Conservation (phyloP, 2,329 filamentous ascomycete species). For the Fusarium brachygibbosum region DNA sequence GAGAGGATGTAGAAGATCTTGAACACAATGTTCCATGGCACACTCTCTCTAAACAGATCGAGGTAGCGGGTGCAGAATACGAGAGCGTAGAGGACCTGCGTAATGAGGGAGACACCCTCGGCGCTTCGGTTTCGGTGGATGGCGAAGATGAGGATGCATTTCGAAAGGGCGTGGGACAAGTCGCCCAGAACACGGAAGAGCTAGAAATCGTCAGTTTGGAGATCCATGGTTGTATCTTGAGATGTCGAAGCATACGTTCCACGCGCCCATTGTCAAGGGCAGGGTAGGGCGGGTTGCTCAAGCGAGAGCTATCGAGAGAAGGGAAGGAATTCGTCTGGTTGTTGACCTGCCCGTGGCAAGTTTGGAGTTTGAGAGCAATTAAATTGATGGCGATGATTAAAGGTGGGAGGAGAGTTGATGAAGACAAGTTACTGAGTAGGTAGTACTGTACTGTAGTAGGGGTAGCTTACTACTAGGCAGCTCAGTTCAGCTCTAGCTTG, state of each 20-base stretch:
- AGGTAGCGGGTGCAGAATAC: slow-evolving; percentile 92
- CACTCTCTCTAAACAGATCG: slow-evolving; percentile 76
- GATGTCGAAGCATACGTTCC: slow-evolving; percentile 52
- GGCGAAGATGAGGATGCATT: slow-evolving; percentile 89
- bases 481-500: slow-evolving; percentile 20
- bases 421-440: slow-evolving; percentile 30
- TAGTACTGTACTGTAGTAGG: background rate
- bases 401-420: slow-evolving; percentile 8
- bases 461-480: slow-evolving; percentile 31
- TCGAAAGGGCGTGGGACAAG: slow-evolving; percentile 85
- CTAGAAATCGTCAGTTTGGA: slow-evolving; percentile 52
- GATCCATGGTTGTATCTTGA: background rate
- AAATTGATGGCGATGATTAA: background rate
- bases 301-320: slow-evolving; percentile 20
- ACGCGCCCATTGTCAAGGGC: slow-evolving; percentile 55
- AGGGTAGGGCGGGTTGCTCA: no score
- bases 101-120: slow-evolving; percentile 93
- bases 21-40: slow-evolving; percentile 80
- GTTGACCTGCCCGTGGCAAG: slow-evolving; percentile 31
- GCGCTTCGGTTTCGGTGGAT: slow-evolving; percentile 91
- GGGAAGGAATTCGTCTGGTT: slow-evolving; percentile 18
- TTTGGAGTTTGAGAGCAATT: background rate
- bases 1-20: slow-evolving; percentile 91
- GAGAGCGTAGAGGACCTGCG: slow-evolving; percentile 85
- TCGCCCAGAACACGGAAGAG: slow-evolving; percentile 85